Conservation (phyloP, 345 rosid genomes). For the Salix exigua region DNA sequence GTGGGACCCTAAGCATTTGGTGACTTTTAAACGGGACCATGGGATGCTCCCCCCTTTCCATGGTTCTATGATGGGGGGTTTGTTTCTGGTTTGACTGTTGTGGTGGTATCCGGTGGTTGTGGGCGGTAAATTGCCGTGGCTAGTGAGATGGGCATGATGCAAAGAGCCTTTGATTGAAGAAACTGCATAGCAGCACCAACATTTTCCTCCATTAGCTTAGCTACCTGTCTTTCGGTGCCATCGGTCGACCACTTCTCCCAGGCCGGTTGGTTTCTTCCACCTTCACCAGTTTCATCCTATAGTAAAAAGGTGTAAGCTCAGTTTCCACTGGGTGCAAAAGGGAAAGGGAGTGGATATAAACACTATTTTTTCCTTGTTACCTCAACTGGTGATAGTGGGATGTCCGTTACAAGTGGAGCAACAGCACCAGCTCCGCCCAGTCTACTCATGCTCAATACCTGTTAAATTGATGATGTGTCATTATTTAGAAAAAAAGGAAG, state of each 20-base stretch:
- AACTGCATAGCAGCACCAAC: slow-evolving; percentile 98
- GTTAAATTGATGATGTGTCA: slow-evolving; percentile 15
- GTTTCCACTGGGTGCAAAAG: slow-evolving; percentile 5
- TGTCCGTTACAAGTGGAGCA: slow-evolving; percentile 95
- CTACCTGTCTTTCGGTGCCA: slow-evolving; percentile 90
- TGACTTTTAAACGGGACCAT: slow-evolving; percentile 23
- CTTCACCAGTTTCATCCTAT: slow-evolving; percentile 86
- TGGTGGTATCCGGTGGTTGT: slow-evolving; percentile 71
- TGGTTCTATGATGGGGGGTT: slow-evolving; percentile 57
- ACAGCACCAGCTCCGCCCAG: slow-evolving; percentile 98
- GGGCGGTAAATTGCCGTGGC: slow-evolving; percentile 88
- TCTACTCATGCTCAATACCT: slow-evolving; percentile 99
- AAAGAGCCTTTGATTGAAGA: slow-evolving; percentile 93
- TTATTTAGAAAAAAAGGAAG: neutral
- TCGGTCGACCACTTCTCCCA: slow-evolving; percentile 99
- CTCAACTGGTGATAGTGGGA: slow-evolving; percentile 90
- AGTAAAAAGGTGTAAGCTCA: neutral
- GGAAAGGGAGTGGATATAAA: neutral
- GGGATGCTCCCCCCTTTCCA: slow-evolving; percentile 33
- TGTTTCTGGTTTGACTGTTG: slow-evolving; percentile 71
- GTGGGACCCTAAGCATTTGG: slow-evolving; percentile 29
- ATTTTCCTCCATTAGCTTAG: slow-evolving; percentile 97
- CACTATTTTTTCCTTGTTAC: slow-evolving; percentile 35
- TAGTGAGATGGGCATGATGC: slow-evolving; percentile 96
- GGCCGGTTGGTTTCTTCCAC: slow-evolving; percentile 73